Percentiles rank a stretch among this genome's conserved stretches.
Evolutionary conservation across 495 filamentous ascomycete species (phyloP).

Genomic region (Penicilliopsis zonata): DNA sequence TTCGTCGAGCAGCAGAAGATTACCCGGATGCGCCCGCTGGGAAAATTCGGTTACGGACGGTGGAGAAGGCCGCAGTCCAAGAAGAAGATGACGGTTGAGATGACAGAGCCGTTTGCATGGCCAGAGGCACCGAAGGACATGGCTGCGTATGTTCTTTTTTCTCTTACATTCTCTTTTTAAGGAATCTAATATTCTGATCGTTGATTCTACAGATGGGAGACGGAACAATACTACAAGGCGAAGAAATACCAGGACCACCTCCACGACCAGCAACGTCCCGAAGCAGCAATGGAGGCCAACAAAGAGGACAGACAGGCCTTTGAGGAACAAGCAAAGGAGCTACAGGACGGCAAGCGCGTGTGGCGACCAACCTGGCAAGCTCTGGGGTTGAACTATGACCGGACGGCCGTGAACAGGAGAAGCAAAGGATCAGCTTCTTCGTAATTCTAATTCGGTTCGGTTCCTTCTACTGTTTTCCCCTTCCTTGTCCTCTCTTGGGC

Average conservation of each 20-base stretch:
- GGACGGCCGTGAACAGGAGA: slow-evolving; percentile 13
- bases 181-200: not conserved
- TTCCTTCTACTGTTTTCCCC: too few species aligned
- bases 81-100: slow-evolving; percentile 88
- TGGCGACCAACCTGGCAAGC: slow-evolving; percentile 38
- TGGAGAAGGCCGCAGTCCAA: slow-evolving; percentile 48
- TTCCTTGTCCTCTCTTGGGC: too few species aligned
- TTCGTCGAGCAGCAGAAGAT: slow-evolving; percentile 62
- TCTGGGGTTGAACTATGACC: slow-evolving; percentile 23
- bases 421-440: slow-evolving; percentile 3
- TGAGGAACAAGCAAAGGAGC: slow-evolving; percentile 44
- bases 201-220: slow-evolving; percentile 36
- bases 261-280: slow-evolving; percentile 11
- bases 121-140: slow-evolving; percentile 51
- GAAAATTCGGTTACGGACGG: slow-evolving; percentile 26
- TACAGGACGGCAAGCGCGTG: slow-evolving; percentile 30
- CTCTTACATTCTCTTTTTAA: not conserved
- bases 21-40: slow-evolving; percentile 22
- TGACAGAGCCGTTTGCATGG: slow-evolving; percentile 75
- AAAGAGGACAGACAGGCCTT: slow-evolving; percentile 14
- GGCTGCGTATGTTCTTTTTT: slow-evolving; percentile 32
- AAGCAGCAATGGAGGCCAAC: slow-evolving; percentile 19
- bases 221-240: slow-evolving; percentile 26
- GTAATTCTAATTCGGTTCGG: slow-evolving; percentile 1
- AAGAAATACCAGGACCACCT: slow-evolving; percentile 18